Evolutionary conservation across 768 basidiomycete genomes (phyloP).

Genomic region (Suillus subalutaceus): DNA sequence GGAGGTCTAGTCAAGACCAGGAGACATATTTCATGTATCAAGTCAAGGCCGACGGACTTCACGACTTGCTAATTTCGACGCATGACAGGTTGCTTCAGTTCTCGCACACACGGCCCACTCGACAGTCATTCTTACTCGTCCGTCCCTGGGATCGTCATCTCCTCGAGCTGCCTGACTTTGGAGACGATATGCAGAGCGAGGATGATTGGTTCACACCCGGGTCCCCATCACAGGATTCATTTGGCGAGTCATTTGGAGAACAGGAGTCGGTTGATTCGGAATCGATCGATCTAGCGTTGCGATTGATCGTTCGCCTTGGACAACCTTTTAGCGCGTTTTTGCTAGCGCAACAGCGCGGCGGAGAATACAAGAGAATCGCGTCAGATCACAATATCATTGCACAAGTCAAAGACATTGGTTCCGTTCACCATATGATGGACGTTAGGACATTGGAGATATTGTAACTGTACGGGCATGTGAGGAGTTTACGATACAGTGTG

Average conservation of each 20-base stretch:
- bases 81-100: not conserved
- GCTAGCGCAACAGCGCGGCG: not conserved
- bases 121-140: not conserved
- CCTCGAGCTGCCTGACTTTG: not conserved
- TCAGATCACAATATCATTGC: not conserved
- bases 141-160: not conserved
- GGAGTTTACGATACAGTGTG: too few species aligned
- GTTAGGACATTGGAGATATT: not conserved
- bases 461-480: not conserved
- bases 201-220: too few species aligned
- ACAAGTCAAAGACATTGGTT: not conserved
- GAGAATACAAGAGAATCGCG: not conserved
- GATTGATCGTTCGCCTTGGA: too few species aligned
- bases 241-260: not conserved
- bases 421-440: not conserved
- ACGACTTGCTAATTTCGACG: not conserved
- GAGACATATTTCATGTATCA: not conserved
- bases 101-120: too few species aligned
- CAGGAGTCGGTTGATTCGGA: not conserved
- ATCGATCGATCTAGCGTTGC: not conserved
- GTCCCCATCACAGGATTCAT: not conserved
- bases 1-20: not conserved
- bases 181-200: not conserved
- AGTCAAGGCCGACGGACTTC: not conserved
- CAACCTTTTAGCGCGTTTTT: too few species aligned